Base-by-base conservation (phyloP, 2,329 filamentous ascomycete genomes). In the Cladosporium austrohemisphaericum region DNA sequence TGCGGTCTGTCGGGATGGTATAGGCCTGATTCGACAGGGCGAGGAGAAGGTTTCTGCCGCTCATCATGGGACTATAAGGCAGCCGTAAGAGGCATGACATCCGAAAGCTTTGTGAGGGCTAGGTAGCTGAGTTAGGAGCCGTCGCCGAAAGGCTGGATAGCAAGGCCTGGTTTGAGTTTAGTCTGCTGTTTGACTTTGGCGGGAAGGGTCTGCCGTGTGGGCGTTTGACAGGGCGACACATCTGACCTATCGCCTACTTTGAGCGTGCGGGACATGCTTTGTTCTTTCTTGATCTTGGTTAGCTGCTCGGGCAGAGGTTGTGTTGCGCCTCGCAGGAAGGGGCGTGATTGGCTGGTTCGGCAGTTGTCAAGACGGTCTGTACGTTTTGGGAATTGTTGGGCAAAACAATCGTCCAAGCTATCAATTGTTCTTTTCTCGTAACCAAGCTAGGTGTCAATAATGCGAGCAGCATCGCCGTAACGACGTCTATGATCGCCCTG, bases 221-320 rank as follows among this genome's bases (percentile, higher is more conserved):
- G 36, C n/a, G n/a, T n/a, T n/a, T n/a, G n/a, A n/a, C n/a, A n/a
- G n/a, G n/a, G n/a, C n/a, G n/a, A n/a, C n/a, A n/a, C n/a, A n/a
- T n/a, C n/a, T n/a, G n/a, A n/a, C n/a, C 25, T 26, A 11, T 26
- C 25, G 25, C 25, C 19, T 10, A 13, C n/a, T 14, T 18, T 29
- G 25, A 22, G 7, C 4, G 14, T 38, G 6, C 3, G 22, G 16
- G 6, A 29, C 16, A 29, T 28, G 20, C 38, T 28, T 41, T 7
- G 14, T 41, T 28, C 14, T 18, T 11, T 29, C 25, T 7, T 5
- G 23, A n/a, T 16, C 11, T 6, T 6, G 25, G 6, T 41, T 41
- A 25, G 38, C 38, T 41, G 38, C 38, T 26, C 38, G 25, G 25
- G 38, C 38, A 41, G 38, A 41, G 38, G 16, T 29, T 41, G 14